Evolutionary conservation across 352 stramenopile species (phyloP), one percentile per base, ranked within the genome.

Genomic region (Phytophthora palmivora): DNA sequence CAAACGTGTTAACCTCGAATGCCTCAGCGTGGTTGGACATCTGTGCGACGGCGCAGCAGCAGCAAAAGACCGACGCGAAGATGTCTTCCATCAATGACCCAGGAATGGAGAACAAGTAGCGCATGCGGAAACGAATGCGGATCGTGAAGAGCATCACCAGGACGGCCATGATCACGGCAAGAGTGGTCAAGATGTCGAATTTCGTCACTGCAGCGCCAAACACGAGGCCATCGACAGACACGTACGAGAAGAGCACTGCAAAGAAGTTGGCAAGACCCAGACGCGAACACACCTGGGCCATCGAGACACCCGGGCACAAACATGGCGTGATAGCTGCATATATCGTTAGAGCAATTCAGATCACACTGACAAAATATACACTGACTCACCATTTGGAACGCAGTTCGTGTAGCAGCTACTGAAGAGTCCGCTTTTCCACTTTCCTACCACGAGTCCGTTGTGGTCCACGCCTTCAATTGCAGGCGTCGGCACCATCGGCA

Each of bases 91-190:
- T 38, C 18, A 71, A 54, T 8, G 66, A 73, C 5, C 78, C 76
- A 1, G 67, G 76, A 52, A 87, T 83, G 33, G 70, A 80, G 45
- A 87, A 85, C 6, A 87, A 52, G 57, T 76, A 75, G 33, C 81
- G 81, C 43, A 90, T 74, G 24, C 71, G 74, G 47, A 69, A 87
- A 14, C 79, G 79, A 26, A 86, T 69, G n/a, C 73, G 74, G 30
- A 72, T 70, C 19, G 76, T 64, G 34, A 74, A 74, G 34, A 81
- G 38, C 34, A 60, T 37, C 46, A 68, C 63, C 41, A 74, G 16
- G 19, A 79, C 39, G 18, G 16, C 57, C 43, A 66, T 30, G 55
- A 86, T 72, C n/a, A 82, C 62, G 21, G 52, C 48, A 7, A 85
- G 58, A 19, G 55, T 79, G 39, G 52, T 60, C 33, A 77, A 30